A percentile compares a stretch with the other conserved stretches of the same genome.
These are phyloP conservation scores for Hirsutella thompsonii DNA, from an alignment of 2,329 filamentous ascomycete genomes.

Conservation along the genomic window DNA sequence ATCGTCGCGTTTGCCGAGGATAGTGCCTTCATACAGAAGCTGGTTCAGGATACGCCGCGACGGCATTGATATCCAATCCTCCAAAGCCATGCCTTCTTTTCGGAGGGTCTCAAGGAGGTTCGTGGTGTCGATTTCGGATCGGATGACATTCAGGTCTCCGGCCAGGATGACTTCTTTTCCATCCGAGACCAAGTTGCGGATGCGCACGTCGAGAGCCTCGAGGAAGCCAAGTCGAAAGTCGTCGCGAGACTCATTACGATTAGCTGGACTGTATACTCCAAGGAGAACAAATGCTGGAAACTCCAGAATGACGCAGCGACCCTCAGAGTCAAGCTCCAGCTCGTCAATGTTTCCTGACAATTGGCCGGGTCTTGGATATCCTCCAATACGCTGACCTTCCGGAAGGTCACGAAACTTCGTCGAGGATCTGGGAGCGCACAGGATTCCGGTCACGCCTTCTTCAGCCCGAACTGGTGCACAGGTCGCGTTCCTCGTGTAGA, in stretches of 20 bases:
- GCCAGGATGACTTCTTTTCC: constrained; percentile 79
- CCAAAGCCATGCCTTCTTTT: constrained; percentile 53
- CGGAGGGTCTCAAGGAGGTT: constrained; percentile 57
- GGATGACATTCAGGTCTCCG: constrained; percentile 76
- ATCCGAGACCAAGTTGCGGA: constrained; percentile 67
- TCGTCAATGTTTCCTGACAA: constrained; percentile 54
- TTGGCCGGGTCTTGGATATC: constrained; percentile 65
- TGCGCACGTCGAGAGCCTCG: constrained; percentile 64
- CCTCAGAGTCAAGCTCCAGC: constrained; percentile 70
- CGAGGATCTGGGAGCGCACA: constrained; percentile 59
- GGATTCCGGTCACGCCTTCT: constrained; percentile 78
- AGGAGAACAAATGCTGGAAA: constrained; percentile 92
- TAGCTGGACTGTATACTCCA: constrained; percentile 85
- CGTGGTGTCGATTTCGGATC: constrained; percentile 61
- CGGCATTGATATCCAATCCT: constrained; percentile 61
- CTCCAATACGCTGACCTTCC: constrained; percentile 65
- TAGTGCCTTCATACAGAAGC: constrained; percentile 60
- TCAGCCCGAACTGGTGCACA: constrained; percentile 84
- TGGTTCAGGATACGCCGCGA: constrained; percentile 75
- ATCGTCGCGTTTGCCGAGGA: constrained; percentile 53
- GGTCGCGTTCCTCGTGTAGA: constrained; percentile 80
- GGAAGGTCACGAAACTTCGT: constrained; percentile 65
- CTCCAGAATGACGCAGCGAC: constrained; percentile 79
- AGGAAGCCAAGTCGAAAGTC: constrained; percentile 75
- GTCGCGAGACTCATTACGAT: constrained; percentile 70